Evolutionary conservation across 352 stramenopile species (phyloP).

Genomic region (Chrysophaeum taylorii): DNA sequence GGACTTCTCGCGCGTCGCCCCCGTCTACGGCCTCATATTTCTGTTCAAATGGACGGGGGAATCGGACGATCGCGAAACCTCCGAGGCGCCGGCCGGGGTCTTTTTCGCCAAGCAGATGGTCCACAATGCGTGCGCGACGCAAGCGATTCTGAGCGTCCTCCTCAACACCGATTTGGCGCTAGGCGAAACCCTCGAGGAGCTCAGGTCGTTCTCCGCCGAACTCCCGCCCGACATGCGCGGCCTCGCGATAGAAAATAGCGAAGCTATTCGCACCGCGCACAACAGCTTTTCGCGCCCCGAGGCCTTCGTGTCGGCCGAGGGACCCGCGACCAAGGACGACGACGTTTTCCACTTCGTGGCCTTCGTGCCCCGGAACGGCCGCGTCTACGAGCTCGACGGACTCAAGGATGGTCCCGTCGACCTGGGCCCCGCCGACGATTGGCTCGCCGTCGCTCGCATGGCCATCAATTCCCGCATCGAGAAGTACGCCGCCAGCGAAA

Average conservation of each 20-base stretch:
- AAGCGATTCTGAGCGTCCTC: constrained; percentile 88
- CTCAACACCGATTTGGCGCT: constrained; percentile 70
- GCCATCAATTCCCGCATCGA: constrained; percentile 85
- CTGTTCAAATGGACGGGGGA: constrained; percentile 84
- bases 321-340: constrained; percentile 48
- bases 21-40: constrained; percentile 68
- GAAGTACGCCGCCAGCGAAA: constrained; percentile 70
- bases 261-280: constrained; percentile 50
- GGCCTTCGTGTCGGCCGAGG: constrained; percentile 45
- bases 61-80: constrained; percentile 28
- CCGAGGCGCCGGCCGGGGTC: constrained; percentile 47
- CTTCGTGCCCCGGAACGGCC: constrained; percentile 69
- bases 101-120: constrained; percentile 95
- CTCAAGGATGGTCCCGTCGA: constrained; percentile 71
- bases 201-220: constrained; percentile 62
- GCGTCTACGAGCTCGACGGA: constrained; percentile 89
- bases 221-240: constrained; percentile 50
- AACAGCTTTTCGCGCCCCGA: constrained; percentile 51
- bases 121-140: constrained; percentile 87
- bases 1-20: constrained; percentile 48
- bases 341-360: constrained; percentile 96
- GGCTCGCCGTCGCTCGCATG: constrained; percentile 69
- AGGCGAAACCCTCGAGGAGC: constrained; percentile 52
- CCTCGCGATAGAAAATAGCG: constrained; percentile 41
- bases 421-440: constrained; percentile 55